These are phyloP conservation scores for Metschnikowia continentalis DNA, from an alignment of 805 yeast genomes.

Conservation along the genomic window DNA sequence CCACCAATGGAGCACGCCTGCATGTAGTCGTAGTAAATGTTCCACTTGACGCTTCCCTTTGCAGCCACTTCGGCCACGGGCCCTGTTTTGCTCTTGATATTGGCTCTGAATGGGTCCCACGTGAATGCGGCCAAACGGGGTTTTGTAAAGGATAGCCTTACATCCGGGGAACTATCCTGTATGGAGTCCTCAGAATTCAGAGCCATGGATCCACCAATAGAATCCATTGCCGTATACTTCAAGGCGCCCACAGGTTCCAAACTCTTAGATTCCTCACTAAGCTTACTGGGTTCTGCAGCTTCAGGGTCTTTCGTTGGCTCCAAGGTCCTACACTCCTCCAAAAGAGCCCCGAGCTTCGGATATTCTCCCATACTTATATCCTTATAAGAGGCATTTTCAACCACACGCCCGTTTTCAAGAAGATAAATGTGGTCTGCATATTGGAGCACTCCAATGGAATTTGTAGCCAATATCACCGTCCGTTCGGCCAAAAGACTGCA, in stretches of 20 bases:
- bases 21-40: conserved; percentile 51
- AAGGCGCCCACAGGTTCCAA: too few species aligned
- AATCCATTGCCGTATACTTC: too few species aligned
- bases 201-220: too few species aligned
- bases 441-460: conserved; percentile 10
- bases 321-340: conserved; percentile 5
- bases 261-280: too few species aligned
- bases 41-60: conserved; percentile 54
- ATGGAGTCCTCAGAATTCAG: too few species aligned
- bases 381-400: conserved; percentile 7
- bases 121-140: conserved; percentile 32
- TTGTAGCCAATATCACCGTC: conserved; percentile 14
- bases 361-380: conserved; percentile 3
- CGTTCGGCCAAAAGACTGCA: conserved; percentile 26
- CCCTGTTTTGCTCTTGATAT: conserved; percentile 16
- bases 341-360: conserved; percentile 9
- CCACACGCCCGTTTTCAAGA: conserved; percentile 12
- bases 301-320: neutral
- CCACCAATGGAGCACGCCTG: conserved; percentile 56
- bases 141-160: neutral
- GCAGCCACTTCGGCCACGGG: conserved; percentile 38
- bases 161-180: too few species aligned
- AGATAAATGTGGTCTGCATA: conserved; percentile 11
- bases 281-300: too few species aligned
- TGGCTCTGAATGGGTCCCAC: conserved; percentile 33